Conservation (phyloP, 2,329 filamentous ascomycete genomes). For the Capronia americana region DNA sequence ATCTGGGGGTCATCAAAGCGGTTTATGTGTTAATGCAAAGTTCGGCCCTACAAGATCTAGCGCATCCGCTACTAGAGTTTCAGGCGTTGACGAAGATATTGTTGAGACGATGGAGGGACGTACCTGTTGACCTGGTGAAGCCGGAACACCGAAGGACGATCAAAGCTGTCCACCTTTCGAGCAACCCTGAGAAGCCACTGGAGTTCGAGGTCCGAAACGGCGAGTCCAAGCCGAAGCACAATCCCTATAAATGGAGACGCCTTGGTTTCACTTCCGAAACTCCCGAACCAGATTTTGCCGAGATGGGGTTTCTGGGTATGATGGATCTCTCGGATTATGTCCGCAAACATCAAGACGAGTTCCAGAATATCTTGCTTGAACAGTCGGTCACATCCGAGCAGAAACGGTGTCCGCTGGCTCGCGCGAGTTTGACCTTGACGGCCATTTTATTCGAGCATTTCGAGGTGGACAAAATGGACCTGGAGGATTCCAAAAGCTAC, state of each 20-base stretch:
- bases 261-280: conserved; percentile 91
- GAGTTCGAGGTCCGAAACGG: conserved; percentile 47
- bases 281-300: conserved; percentile 82
- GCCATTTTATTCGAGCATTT: conserved; percentile 94
- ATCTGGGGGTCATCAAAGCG: conserved; percentile 88
- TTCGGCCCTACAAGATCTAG: conserved; percentile 86
- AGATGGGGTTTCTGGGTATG: conserved; percentile 88
- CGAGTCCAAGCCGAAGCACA: conserved; percentile 66
- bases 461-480: conserved; percentile 82
- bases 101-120: conserved; percentile 84
- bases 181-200: conserved; percentile 68
- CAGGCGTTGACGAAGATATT: conserved; percentile 89
- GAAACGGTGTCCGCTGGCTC: conserved; percentile 83
- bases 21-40: conserved; percentile 95
- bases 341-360: conserved; percentile 86
- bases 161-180: conserved; percentile 83
- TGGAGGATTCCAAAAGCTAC: conserved; percentile 78
- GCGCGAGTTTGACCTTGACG: conserved; percentile 85
- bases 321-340: conserved; percentile 98
- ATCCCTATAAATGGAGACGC: conserved; percentile 90
- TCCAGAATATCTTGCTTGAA: conserved; percentile 89
- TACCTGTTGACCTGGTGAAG: conserved; percentile 82
- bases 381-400: conserved; percentile 75
- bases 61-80: conserved; percentile 89
- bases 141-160: conserved; percentile 87